Conservation (phyloP, 805 yeast species). For the Candida ovalis region DNA sequence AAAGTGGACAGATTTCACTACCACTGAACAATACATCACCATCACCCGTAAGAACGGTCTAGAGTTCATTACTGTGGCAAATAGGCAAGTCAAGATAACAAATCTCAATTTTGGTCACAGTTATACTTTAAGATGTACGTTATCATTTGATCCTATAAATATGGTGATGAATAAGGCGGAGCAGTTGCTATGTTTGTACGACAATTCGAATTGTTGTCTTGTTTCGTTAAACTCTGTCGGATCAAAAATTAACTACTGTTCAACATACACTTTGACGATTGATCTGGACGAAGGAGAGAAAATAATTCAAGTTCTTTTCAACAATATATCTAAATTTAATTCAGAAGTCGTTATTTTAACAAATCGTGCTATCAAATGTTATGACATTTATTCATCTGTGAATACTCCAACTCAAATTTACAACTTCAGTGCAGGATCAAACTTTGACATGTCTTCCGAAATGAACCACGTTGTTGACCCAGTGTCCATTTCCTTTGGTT, state of each 20-base stretch:
- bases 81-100: slow-evolving; percentile 18
- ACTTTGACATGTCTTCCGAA: slow-evolving; percentile 15
- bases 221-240: slow-evolving; percentile 19
- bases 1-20: slow-evolving; percentile 12
- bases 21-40: slow-evolving; percentile 17
- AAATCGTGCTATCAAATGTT: slow-evolving; percentile 31
- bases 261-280: slow-evolving; percentile 7
- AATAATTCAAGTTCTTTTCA: slow-evolving; percentile 41
- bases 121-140: slow-evolving; percentile 6
- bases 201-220: slow-evolving; percentile 13
- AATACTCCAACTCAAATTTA: slow-evolving; percentile 5
- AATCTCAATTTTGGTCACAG: slow-evolving; percentile 10
- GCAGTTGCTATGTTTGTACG: slow-evolving; percentile 26
- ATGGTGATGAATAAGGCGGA: slow-evolving; percentile 24
- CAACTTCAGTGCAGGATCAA: background rate
- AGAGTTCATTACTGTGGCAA: slow-evolving; percentile 24
- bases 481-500: slow-evolving; percentile 44
- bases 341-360: slow-evolving; percentile 43
- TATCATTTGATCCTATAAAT: slow-evolving; percentile 25
- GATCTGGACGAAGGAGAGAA: slow-evolving; percentile 17
- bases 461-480: slow-evolving; percentile 27
- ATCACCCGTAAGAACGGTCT: slow-evolving; percentile 24
- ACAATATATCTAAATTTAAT: slow-evolving; percentile 39
- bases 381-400: slow-evolving; percentile 32
- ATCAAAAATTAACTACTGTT: slow-evolving; percentile 13